Evolutionary conservation across 2,329 filamentous ascomycete genomes (phyloP).

Genomic region (Ilyonectria sp.): DNA sequence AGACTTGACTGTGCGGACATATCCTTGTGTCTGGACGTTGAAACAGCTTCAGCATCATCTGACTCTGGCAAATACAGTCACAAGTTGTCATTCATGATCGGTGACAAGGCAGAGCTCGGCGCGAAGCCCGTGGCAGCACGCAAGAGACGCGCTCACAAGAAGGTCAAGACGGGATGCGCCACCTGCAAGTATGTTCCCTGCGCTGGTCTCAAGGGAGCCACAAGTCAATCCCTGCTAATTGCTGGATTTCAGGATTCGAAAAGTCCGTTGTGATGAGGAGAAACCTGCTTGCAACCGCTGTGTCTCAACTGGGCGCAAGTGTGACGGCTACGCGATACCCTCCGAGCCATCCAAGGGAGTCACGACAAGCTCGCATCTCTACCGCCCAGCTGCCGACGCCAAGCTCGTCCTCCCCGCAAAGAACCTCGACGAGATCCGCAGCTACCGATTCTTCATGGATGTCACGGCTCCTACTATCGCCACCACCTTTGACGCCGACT

Average conservation of each 20-base stretch:
- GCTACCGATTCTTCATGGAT: conserved; percentile 24
- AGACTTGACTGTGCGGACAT: background rate
- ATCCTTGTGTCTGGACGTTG: background rate
- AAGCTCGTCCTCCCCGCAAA: background rate
- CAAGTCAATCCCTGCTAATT: background rate
- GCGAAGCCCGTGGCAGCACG: background rate
- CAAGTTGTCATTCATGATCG: background rate
- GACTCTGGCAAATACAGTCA: background rate
- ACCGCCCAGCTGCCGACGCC: background rate
- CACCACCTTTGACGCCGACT: conserved; percentile 19
- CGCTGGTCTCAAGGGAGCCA: background rate
- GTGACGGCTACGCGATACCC: conserved; percentile 17
- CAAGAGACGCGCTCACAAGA: background rate
- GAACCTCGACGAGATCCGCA: conserved; percentile 8
- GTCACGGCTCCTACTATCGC: conserved; percentile 20
- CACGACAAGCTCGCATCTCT: background rate
- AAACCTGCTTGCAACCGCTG: conserved; percentile 26
- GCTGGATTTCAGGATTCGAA: background rate
- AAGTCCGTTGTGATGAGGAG: background rate
- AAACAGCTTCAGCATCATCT: background rate
- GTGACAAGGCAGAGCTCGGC: background rate
- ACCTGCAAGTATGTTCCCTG: background rate
- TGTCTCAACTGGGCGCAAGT: conserved; percentile 23
- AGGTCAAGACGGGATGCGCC: background rate
- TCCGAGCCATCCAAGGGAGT: background rate